Evolutionary conservation across 2,329 filamentous ascomycete species (phyloP).

Genomic region (Fusarium ambrosium): DNA sequence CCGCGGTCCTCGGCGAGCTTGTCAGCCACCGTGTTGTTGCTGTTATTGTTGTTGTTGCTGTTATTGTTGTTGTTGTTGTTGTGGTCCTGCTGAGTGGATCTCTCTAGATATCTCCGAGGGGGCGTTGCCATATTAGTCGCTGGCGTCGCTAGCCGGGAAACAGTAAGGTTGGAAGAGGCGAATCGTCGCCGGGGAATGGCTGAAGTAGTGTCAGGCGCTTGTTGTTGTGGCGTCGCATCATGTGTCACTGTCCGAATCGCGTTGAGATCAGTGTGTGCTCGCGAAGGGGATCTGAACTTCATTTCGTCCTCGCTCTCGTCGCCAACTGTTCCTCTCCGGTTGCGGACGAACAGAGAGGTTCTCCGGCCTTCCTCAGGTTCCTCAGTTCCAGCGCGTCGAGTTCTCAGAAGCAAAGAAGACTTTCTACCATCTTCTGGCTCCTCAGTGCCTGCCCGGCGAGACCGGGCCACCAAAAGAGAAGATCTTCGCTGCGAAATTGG

Average conservation of each 20-base stretch:
- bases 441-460: slow-evolving; percentile 61
- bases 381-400: slow-evolving; percentile 62
- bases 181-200: slow-evolving; percentile 67
- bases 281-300: slow-evolving; percentile 69
- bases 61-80: slow-evolving; percentile 53
- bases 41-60: slow-evolving; percentile 52
- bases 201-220: slow-evolving; percentile 44
- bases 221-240: slow-evolving; percentile 44
- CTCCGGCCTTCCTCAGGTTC: slow-evolving; percentile 62
- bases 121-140: slow-evolving; percentile 55
- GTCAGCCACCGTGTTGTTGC: slow-evolving; percentile 37
- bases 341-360: slow-evolving; percentile 60
- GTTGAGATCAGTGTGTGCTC: slow-evolving; percentile 69
- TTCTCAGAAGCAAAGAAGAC: slow-evolving; percentile 60
- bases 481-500: slow-evolving; percentile 61
- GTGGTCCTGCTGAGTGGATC: slow-evolving; percentile 56
- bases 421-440: slow-evolving; percentile 62
- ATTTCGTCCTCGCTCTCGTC: slow-evolving; percentile 63
- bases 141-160: slow-evolving; percentile 60
- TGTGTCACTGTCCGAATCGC: slow-evolving; percentile 50
- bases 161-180: slow-evolving; percentile 61
- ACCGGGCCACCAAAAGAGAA: slow-evolving; percentile 60
- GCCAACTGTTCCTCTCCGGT: slow-evolving; percentile 61
- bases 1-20: slow-evolving; percentile 44
- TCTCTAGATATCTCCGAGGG: slow-evolving; percentile 64